Evolutionary conservation across 148 eudicot genomes (phyloP).

Genomic region (Dysphania ambrosioides): DNA sequence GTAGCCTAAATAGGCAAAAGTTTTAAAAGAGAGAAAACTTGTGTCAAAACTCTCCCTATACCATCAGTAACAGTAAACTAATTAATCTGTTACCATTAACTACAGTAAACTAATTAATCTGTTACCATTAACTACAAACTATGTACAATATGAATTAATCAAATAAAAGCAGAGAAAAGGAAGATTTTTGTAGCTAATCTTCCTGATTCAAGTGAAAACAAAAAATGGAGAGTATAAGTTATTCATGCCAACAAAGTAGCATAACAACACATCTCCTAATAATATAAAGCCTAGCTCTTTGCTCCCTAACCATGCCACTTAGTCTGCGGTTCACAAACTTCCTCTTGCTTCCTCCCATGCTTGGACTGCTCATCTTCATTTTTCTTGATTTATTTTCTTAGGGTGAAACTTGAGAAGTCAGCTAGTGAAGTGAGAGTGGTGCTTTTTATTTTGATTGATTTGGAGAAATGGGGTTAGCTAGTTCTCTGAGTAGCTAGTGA

Average conservation of each 20-base stretch:
- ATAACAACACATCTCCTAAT: conserved; percentile 92
- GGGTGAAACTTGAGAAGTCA: no score
- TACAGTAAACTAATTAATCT: not conserved
- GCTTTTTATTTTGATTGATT: conserved; percentile 9
- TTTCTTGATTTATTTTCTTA: conserved; percentile 12
- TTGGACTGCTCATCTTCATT: conserved; percentile 50
- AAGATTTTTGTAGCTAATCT: conserved; percentile 9
- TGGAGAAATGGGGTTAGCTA: not conserved
- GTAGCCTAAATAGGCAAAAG: conserved; percentile 14
- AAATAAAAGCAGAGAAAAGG: conserved; percentile 11
- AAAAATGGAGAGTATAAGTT: not conserved
- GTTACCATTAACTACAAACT: conserved; percentile 14
- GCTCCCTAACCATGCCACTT: conserved; percentile 57
- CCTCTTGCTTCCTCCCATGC: conserved; percentile 59
- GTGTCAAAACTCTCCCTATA: conserved; percentile 26
- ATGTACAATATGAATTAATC: conserved; percentile 32
- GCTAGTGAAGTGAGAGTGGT: no score
- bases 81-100: no score
- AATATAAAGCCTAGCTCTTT: conserved; percentile 49
- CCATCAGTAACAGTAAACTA: no score
- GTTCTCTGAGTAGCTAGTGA: no score
- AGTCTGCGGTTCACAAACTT: conserved; percentile 62
- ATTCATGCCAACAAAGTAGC: conserved; percentile 96
- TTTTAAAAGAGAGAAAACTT: conserved; percentile 16
- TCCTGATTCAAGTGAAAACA: not conserved